Evolutionary conservation across 331 rosid species (phyloP), one percentile per base, ranked within the genome.

Genomic region (Quercus tomentella): DNA sequence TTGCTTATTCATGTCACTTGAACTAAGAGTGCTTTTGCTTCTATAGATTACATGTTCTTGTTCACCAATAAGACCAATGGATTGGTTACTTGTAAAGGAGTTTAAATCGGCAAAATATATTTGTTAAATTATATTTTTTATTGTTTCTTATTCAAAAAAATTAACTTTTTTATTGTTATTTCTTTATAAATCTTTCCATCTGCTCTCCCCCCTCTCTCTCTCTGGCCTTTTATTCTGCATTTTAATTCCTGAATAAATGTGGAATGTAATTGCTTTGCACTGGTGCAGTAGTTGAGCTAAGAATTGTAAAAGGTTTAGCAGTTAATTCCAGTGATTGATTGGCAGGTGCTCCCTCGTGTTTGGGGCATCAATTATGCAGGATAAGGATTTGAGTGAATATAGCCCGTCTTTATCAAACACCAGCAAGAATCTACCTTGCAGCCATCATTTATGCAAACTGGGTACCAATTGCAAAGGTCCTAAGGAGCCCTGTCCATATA

Each of bases 301-400:
- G 76, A 71, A 56, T 15, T 74, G 84, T 84, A 80, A 81, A 81
- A 77, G 81, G 84, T 86, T 88, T 88, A 84, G 85, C 88, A 75
- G 77, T 86, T 85, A 80, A 72, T 84, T 86, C 78, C 86, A 78
- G 76, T 85, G 85, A 89, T 89, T 89, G 89, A 89, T 87, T 85
- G 88, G 91, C 87, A 89, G 91, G 80, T 89, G 85, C 80, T 83
- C 89, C 91, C 88, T 83, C 72, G 23, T 79, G 41, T 58, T 77
- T 89, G 91, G 92, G 81, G 84, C 85, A 87, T 89, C 93, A 85
- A 82, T 89, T 73, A 68, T 89, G 91, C 93, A 89, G 93, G 93
- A 87, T 81, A 87, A 84, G 83, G 91, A 87, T 77, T 71, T 89
- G 55, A 83, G 75, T 79, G 87, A 85, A 83, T 87, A 85, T 76